phyloP scores from a whole-genome alignment of 805 yeast species.

The Metschnikowia henanensis region DNA sequence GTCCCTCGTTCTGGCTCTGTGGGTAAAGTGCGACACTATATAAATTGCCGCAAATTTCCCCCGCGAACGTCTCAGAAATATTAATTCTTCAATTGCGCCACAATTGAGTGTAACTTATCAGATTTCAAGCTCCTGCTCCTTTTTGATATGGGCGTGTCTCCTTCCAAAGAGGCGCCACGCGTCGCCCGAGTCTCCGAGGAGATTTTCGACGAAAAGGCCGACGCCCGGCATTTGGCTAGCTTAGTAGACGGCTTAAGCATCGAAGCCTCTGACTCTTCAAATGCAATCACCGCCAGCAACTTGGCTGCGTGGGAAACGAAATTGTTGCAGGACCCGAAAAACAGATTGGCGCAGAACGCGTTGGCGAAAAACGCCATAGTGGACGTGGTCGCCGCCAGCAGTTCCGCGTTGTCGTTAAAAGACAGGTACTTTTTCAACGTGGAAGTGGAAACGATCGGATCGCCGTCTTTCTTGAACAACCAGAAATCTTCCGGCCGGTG shows the following conservation, averaged over 20 bases:
- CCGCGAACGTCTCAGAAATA: too few relatives aligned
- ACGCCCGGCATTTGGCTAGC: background rate
- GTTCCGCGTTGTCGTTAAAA: slow-evolving; percentile 16
- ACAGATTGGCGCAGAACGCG: slow-evolving; percentile 53
- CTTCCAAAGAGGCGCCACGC: background rate
- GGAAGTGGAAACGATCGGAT: slow-evolving; percentile 36
- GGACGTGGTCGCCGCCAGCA: slow-evolving; percentile 40
- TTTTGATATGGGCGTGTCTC: background rate
- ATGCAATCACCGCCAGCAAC: slow-evolving; percentile 12
- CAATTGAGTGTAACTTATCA: too few relatives aligned
- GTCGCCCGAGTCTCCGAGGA: background rate
- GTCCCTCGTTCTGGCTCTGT: too few relatives aligned
- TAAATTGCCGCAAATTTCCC: background rate
- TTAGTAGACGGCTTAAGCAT: slow-evolving; percentile 7
- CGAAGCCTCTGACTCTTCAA: slow-evolving; percentile 4
- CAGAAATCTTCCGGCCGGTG: slow-evolving; percentile 81
- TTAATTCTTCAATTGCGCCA: too few relatives aligned
- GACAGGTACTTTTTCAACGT: slow-evolving; percentile 37
- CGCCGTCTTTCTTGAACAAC: slow-evolving; percentile 43
- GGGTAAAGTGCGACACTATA: background rate
- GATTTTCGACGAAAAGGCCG: slow-evolving; percentile 4
- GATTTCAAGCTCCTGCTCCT: background rate
- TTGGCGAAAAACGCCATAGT: slow-evolving; percentile 48
- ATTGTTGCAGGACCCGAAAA: slow-evolving; percentile 47
- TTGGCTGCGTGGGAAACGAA: slow-evolving; percentile 47